Conservation (phyloP, 768 basidiomycete species). For the Boletus subparvulus region DNA sequence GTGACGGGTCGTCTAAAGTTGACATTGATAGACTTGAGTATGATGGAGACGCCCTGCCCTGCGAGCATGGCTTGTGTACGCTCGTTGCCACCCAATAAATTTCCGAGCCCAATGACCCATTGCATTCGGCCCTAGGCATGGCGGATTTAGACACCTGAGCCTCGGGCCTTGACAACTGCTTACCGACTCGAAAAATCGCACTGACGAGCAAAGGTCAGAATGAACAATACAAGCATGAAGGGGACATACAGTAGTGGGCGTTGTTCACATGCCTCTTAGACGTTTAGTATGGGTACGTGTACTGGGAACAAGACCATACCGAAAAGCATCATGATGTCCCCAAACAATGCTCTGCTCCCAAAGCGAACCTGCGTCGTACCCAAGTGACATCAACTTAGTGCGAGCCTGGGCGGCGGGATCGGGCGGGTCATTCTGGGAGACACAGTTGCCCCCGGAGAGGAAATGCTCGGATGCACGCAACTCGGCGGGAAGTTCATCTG, state of each 20-base stretch:
- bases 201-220: constrained; percentile 32
- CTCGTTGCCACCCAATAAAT: constrained; percentile 57
- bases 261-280: constrained; percentile 71
- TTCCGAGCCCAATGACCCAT: constrained; percentile 61
- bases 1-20: constrained; percentile 70
- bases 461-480: not conserved
- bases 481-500: constrained; percentile 40
- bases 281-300: not conserved
- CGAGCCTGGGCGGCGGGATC: constrained; percentile 39
- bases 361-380: constrained; percentile 64
- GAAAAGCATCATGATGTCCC: constrained; percentile 80
- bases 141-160: not conserved
- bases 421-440: not conserved
- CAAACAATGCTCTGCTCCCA: constrained; percentile 78
- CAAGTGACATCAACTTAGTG: constrained; percentile 42
- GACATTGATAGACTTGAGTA: constrained; percentile 68
- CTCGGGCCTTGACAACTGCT: constrained; percentile 14
- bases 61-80: constrained; percentile 57
- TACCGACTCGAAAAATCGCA: constrained; percentile 71
- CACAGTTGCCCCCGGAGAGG: not conserved
- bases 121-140: constrained; percentile 59
- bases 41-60: constrained; percentile 67
- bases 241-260: constrained; percentile 58
- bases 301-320: constrained; percentile 38
- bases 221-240: not conserved